These are phyloP conservation scores for Claviceps arundinis DNA, from an alignment of 2,329 filamentous ascomycete species.

Conservation along the genomic window DNA sequence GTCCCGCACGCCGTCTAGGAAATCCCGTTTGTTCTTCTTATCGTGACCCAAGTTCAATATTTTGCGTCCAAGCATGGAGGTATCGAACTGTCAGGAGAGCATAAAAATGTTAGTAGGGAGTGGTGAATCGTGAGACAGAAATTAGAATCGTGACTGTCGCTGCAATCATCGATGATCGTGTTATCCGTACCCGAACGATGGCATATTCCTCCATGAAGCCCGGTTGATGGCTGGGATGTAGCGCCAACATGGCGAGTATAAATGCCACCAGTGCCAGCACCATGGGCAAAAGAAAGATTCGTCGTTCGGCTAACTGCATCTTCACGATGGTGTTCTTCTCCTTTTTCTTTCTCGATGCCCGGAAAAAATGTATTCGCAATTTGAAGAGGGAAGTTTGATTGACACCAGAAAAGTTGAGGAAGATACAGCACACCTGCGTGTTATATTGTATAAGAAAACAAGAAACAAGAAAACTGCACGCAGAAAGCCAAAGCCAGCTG, in stretches of 20 bases:
- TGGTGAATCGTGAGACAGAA: not conserved
- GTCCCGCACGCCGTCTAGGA: slow-evolving; percentile 18
- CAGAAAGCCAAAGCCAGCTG: not conserved
- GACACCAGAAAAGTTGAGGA: no score
- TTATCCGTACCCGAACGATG: slow-evolving; percentile 22
- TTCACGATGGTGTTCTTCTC: not conserved
- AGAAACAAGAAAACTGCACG: not conserved
- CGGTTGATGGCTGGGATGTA: slow-evolving; percentile 26
- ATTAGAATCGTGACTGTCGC: not conserved
- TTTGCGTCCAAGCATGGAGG: slow-evolving; percentile 24
- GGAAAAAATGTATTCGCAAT: not conserved
- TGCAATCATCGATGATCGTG: not conserved
- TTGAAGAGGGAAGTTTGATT: not conserved
- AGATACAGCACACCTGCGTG: no score
- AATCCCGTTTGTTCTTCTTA: slow-evolving; percentile 11
- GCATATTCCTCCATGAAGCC: slow-evolving; percentile 32
- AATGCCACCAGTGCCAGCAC: slow-evolving; percentile 24
- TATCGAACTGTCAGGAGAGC: slow-evolving; percentile 20
- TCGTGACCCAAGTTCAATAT: slow-evolving; percentile 15
- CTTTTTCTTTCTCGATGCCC: not conserved
- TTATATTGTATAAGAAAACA: no score
- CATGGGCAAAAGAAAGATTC: slow-evolving; percentile 23
- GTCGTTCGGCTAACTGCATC: slow-evolving; percentile 5
- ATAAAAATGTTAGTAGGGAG: not conserved
- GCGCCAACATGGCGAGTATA: slow-evolving; percentile 24